Conservation (phyloP, 2,329 filamentous ascomycete genomes). For the Myriangium duriaei region DNA sequence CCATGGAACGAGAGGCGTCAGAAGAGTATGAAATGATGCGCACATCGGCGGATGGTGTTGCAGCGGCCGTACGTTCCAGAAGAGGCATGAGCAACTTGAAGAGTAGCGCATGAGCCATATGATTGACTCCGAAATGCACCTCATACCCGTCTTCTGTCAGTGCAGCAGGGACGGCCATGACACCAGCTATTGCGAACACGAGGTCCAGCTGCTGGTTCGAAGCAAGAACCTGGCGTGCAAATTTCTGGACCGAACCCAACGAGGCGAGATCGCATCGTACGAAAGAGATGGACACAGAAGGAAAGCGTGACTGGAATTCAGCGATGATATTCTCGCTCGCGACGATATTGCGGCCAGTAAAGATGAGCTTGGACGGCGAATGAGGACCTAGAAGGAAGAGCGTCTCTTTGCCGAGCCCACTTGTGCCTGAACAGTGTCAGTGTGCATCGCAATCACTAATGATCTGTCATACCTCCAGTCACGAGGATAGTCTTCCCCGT, state of each 20-base stretch:
- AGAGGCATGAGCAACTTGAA: constrained; percentile 13
- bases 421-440: constrained; percentile 25
- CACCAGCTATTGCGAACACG: constrained; percentile 18
- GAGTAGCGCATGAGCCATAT: constrained; percentile 20
- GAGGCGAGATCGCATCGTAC: constrained; percentile 40
- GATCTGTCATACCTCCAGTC: constrained; percentile 12
- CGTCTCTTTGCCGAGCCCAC: constrained; percentile 35
- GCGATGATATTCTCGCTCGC: constrained; percentile 31
- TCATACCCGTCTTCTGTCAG: constrained; percentile 18
- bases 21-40: constrained; percentile 13
- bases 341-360: constrained; percentile 37
- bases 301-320: constrained; percentile 22
- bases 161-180: constrained; percentile 14
- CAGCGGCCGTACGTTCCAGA: constrained; percentile 6
- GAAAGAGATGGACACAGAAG: constrained; percentile 28
- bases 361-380: constrained; percentile 38
- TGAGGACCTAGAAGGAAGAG: constrained; percentile 34
- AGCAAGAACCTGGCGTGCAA: constrained; percentile 30
- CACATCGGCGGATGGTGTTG: constrained; percentile 1
- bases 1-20: not conserved
- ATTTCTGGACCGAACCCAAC: constrained; percentile 35
- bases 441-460: not conserved
- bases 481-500: constrained; percentile 19
- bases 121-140: constrained; percentile 17
- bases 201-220: constrained; percentile 15